phyloP scores from a whole-genome alignment of 331 rosid species.

The Cydonia oblonga region DNA sequence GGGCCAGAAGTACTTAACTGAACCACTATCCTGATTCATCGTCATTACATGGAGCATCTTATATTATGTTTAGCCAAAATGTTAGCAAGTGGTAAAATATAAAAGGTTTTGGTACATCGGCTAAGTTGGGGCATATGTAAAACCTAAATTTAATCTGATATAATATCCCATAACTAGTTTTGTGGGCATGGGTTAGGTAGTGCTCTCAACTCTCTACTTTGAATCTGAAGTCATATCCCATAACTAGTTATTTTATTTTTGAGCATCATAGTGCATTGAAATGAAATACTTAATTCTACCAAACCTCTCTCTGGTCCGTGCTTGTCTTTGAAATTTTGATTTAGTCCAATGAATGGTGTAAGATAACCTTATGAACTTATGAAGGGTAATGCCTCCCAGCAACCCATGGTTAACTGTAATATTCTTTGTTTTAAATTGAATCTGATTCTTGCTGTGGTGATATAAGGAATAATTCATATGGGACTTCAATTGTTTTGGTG shows the following conservation, averaged over 20 bases:
- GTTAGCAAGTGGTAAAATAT: not conserved
- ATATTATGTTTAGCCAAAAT: not conserved
- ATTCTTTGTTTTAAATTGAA: not conserved
- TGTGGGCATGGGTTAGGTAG: not conserved
- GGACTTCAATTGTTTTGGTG: not conserved
- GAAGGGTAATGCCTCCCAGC: not conserved
- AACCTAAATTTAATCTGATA: not conserved
- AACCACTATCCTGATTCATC: not conserved
- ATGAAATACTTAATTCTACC: not conserved
- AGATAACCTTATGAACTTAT: not conserved
- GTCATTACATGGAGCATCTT: not conserved
- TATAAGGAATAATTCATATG: not conserved
- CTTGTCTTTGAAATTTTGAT: not conserved
- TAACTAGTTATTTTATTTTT: not conserved
- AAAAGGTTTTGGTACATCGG: not conserved
- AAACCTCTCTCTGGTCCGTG: not conserved
- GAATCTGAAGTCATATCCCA: not conserved
- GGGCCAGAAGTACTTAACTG: not conserved
- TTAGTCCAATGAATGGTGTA: not conserved
- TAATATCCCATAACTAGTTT: not conserved
- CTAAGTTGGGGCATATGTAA: not conserved
- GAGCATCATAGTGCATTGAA: not conserved
- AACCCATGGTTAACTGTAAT: not conserved
- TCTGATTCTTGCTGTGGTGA: slow-evolving; percentile 1
- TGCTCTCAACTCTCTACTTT: not conserved